Conservation (phyloP, 305 asterid genomes). For the Solanum hybrid region DNA sequence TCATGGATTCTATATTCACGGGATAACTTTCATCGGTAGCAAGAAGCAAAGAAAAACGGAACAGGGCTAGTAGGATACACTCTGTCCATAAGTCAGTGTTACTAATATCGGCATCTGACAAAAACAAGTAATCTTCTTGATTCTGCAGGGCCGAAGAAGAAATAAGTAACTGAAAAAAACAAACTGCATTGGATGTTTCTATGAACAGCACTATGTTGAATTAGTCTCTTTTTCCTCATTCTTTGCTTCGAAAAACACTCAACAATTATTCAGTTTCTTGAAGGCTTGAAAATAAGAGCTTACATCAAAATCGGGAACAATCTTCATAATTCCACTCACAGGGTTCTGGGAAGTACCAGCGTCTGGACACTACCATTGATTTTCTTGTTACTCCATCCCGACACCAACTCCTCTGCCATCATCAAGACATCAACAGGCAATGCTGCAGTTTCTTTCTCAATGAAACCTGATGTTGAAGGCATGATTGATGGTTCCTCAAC, state of each 20-base stretch:
- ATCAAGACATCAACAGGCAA: no score
- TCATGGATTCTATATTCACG: conserved; percentile 14
- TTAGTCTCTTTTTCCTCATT: not conserved
- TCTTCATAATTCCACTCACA: conserved; percentile 71
- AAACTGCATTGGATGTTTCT: not conserved
- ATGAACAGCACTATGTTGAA: not conserved
- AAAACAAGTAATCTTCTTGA: conserved; percentile 70
- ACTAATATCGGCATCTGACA: conserved; percentile 55
- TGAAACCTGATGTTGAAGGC: no score
- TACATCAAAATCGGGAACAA: conserved; percentile 78
- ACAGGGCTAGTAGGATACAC: conserved; percentile 36
- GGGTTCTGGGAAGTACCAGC: conserved; percentile 57
- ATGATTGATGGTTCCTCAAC: no score
- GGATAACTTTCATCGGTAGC: not conserved
- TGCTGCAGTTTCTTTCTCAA: no score
- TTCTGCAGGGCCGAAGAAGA: conserved; percentile 30
- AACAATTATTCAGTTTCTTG: not conserved
- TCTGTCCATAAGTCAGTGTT: conserved; percentile 70
- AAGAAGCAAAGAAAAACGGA: not conserved
- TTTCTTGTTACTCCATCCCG: conserved; percentile 31
- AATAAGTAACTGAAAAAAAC: not conserved
- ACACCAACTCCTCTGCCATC: no score
- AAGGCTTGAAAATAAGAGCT: conserved; percentile 22
- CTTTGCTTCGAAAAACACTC: not conserved
- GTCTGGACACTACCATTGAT: conserved; percentile 46